These are phyloP conservation scores for Rhizopus microsporus DNA, from an alignment of 371 early-diverging fungal genomes.

Conservation along the genomic window DNA sequence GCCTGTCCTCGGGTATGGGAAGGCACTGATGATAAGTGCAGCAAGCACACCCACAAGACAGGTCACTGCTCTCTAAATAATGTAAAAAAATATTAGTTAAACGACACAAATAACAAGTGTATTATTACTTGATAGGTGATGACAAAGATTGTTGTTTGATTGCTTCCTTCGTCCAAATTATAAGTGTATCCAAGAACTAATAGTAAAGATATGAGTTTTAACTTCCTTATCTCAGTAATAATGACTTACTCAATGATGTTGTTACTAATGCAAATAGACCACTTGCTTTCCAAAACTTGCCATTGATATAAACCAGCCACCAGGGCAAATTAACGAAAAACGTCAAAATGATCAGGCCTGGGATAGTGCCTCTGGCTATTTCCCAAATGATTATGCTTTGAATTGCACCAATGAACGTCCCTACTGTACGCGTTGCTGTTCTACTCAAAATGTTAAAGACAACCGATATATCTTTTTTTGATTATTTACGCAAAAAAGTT, in stretches of 20 bases:
- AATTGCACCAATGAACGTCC: slow-evolving; percentile 46
- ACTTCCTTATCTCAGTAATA: not conserved
- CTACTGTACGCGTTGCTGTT: slow-evolving; percentile 41
- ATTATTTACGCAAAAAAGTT: slow-evolving; percentile 46
- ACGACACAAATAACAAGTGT: not conserved
- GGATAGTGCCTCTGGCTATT: slow-evolving; percentile 26
- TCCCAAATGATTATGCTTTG: slow-evolving; percentile 47
- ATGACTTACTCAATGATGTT: slow-evolving; percentile 44
- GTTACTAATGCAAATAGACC: slow-evolving; percentile 49
- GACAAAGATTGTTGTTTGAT: slow-evolving; percentile 26
- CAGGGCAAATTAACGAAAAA: slow-evolving; percentile 46
- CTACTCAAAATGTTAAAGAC: slow-evolving; percentile 12
- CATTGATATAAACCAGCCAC: slow-evolving; percentile 42
- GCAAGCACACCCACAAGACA: slow-evolving; percentile 41
- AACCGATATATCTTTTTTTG: too few relatives aligned
- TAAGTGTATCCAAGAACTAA: slow-evolving; percentile 44
- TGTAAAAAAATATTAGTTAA: not conserved
- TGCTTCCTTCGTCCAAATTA: slow-evolving; percentile 15
- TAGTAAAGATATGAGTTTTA: not conserved
- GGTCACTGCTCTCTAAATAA: slow-evolving; percentile 30
- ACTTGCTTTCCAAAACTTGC: slow-evolving; percentile 48
- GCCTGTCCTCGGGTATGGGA: slow-evolving; percentile 44
- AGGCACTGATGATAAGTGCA: slow-evolving; percentile 38
- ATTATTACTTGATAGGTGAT: slow-evolving; percentile 37
- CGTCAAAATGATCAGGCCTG: slow-evolving; percentile 31